Conservation (phyloP, 2,329 filamentous ascomycete genomes). For the Pyrenochaeta sp. region DNA sequence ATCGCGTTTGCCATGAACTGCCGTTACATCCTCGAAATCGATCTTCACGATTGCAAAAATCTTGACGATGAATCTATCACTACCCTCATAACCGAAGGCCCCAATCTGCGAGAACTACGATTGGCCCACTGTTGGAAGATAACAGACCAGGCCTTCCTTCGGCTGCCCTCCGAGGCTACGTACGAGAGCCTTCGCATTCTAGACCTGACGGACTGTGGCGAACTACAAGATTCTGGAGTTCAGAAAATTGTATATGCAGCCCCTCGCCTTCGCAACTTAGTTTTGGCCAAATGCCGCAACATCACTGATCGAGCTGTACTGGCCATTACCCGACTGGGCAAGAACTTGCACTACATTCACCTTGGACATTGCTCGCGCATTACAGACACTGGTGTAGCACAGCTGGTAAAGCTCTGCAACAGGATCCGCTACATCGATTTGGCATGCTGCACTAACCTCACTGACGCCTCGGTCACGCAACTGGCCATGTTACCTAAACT, state of each 20-base stretch:
- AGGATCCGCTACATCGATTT: constrained; percentile 97
- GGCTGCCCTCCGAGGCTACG: constrained; percentile 70
- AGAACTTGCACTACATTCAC: constrained; percentile 96
- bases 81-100: constrained; percentile 77
- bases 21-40: constrained; percentile 93
- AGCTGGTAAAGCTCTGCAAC: constrained; percentile 84
- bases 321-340: constrained; percentile 87
- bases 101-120: constrained; percentile 86
- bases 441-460: constrained; percentile 90
- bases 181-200: constrained; percentile 93
- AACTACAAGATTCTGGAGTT: constrained; percentile 85
- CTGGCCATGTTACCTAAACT: constrained; percentile 89
- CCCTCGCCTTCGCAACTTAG: constrained; percentile 87
- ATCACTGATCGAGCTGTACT: constrained; percentile 89
- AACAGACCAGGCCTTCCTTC: constrained; percentile 86
- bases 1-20: constrained; percentile 87
- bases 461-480: constrained; percentile 83
- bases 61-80: constrained; percentile 87
- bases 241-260: constrained; percentile 86
- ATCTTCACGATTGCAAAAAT: constrained; percentile 83
- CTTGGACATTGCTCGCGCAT: constrained; percentile 92
- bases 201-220: constrained; percentile 87
- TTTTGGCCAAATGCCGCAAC: constrained; percentile 91
- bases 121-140: constrained; percentile 85
- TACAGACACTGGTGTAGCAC: constrained; percentile 86